Conservation (phyloP, 192 early-diverging fungal species). For the Rhizophlyctis rosea region DNA sequence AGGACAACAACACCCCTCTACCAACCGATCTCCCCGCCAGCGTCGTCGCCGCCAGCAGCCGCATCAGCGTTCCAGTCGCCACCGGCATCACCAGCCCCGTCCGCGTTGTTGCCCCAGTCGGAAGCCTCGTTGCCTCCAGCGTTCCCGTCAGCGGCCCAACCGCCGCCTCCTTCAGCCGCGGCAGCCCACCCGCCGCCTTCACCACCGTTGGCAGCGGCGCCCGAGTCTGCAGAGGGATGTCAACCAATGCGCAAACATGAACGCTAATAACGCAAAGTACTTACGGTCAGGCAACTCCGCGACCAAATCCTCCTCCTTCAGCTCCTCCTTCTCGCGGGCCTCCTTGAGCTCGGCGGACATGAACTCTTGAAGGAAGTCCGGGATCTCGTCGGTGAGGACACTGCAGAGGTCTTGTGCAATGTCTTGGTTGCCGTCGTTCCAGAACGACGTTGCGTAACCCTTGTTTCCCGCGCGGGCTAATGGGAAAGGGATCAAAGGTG, state of each 20-base stretch:
- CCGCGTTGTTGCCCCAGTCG: conserved; percentile 1
- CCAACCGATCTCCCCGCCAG: no score
- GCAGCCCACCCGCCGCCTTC: background rate
- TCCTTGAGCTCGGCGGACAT: background rate
- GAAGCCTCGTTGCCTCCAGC: conserved; percentile 11
- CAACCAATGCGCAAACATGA: no score
- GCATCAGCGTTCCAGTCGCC: background rate
- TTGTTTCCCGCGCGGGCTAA: conserved; percentile 88
- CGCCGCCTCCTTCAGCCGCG: conserved; percentile 3
- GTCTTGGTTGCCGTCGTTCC: conserved; percentile 79
- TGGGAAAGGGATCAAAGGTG: no score
- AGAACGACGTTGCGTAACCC: conserved; percentile 88
- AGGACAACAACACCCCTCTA: no score
- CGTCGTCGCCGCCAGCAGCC: background rate
- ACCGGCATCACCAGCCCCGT: background rate
- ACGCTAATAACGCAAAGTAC: background rate
- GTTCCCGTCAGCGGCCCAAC: background rate
- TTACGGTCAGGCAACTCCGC: conserved; percentile 18
- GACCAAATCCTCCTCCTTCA: conserved; percentile 26
- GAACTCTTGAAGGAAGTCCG: conserved; percentile 45
- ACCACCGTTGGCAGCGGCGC: background rate
- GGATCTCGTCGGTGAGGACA: conserved; percentile 79
- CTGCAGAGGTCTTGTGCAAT: conserved; percentile 73
- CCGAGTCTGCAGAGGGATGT: background rate
- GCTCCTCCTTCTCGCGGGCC: conserved; percentile 5